Evolutionary conservation across 305 asterid genomes (phyloP).

Genomic region (Fraxinus xanthoxyloides): DNA sequence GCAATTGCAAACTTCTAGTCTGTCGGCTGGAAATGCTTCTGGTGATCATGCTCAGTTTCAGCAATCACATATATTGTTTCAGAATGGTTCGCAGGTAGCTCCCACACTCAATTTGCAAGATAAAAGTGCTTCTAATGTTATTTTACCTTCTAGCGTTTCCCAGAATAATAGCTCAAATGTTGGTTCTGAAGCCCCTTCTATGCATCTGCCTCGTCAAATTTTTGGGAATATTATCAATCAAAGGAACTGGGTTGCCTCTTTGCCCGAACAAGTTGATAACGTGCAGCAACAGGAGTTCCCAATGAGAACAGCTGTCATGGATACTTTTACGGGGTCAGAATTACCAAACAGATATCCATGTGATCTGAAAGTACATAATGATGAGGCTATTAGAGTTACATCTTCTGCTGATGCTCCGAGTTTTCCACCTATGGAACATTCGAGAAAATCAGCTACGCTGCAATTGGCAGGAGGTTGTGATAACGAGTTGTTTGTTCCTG

Average conservation of each 20-base stretch:
- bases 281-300: slow-evolving; percentile 29
- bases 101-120: slow-evolving; percentile 40
- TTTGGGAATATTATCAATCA: slow-evolving; percentile 29
- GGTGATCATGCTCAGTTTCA: slow-evolving; percentile 43
- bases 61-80: slow-evolving; percentile 42
- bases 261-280: slow-evolving; percentile 37
- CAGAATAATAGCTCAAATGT: slow-evolving; percentile 38
- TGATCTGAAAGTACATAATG: slow-evolving; percentile 29
- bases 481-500: slow-evolving; percentile 21
- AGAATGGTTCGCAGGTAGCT: slow-evolving; percentile 32
- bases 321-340: slow-evolving; percentile 25
- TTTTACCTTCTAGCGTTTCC: slow-evolving; percentile 41
- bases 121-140: slow-evolving; percentile 32
- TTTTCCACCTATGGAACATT: slow-evolving; percentile 26
- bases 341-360: slow-evolving; percentile 17
- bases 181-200: slow-evolving; percentile 35
- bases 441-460: slow-evolving; percentile 28
- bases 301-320: slow-evolving; percentile 24
- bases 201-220: slow-evolving; percentile 47
- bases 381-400: slow-evolving; percentile 26
- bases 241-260: slow-evolving; percentile 34
- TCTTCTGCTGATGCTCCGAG: slow-evolving; percentile 20
- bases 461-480: slow-evolving; percentile 21
- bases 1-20: slow-evolving; percentile 42
- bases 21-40: slow-evolving; percentile 43